These are phyloP conservation scores for Platismatia glauca DNA, from an alignment of 495 filamentous ascomycete genomes.

Conservation along the genomic window DNA sequence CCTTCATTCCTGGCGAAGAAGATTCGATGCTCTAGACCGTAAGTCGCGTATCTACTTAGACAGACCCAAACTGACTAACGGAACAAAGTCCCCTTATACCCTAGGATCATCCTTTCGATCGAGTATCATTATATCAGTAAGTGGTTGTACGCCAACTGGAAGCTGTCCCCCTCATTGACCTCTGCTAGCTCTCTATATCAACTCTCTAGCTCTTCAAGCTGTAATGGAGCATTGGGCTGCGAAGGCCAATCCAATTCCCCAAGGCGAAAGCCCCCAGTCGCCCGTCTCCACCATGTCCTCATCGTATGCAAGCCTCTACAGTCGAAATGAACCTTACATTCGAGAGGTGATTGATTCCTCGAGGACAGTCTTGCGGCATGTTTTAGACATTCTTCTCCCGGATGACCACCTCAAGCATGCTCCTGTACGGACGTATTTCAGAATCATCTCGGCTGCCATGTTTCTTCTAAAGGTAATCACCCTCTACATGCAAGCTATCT, in stretches of 20 bases:
- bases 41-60: constrained; percentile 16
- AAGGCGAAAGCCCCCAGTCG: constrained; percentile 34
- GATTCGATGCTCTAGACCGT: constrained; percentile 58
- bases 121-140: constrained; percentile 80
- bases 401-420: constrained; percentile 82
- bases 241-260: constrained; percentile 43
- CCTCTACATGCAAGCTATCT: not conserved
- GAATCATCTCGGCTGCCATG: constrained; percentile 89
- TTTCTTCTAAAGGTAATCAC: constrained; percentile 66
- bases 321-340: constrained; percentile 63
- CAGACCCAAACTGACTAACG: constrained; percentile 23
- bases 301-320: constrained; percentile 48
- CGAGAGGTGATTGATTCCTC: constrained; percentile 81
- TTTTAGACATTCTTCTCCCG: constrained; percentile 75
- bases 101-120: constrained; percentile 76
- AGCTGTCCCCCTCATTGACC: constrained; percentile 27
- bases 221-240: constrained; percentile 87
- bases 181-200: constrained; percentile 62
- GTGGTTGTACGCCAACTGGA: constrained; percentile 22
- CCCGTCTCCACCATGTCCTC: constrained; percentile 37
- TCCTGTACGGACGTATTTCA: constrained; percentile 87
- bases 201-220: constrained; percentile 86
- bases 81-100: constrained; percentile 56
- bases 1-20: constrained; percentile 61
- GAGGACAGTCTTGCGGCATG: constrained; percentile 70